A percentile compares a stretch with the other conserved stretches of the same genome.
These are phyloP conservation scores for Phaffomyces thermotolerans DNA, from an alignment of 805 yeast genomes.

Conservation along the genomic window DNA sequence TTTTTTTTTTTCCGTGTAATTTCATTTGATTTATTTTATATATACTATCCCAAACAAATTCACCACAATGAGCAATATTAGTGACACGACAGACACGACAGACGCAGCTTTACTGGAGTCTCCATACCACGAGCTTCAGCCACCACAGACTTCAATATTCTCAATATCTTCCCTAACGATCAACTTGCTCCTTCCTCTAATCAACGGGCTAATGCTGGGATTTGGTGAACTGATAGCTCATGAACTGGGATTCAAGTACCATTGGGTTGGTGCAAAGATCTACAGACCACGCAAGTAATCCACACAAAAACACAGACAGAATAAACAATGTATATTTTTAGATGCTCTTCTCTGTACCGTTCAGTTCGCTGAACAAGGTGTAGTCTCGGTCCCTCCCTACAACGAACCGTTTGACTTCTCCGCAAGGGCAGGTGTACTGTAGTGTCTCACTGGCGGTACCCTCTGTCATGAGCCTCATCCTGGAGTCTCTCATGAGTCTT, in stretches of 20 bases:
- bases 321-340: too few relatives aligned
- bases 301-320: too few relatives aligned
- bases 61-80: too few relatives aligned
- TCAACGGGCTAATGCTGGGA: conserved; percentile 93
- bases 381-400: conserved; percentile 47
- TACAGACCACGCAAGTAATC: conserved; percentile 3
- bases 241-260: conserved; percentile 75
- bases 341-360: too few relatives aligned
- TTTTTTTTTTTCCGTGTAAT: not conserved
- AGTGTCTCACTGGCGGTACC: conserved; percentile 43
- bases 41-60: too few relatives aligned
- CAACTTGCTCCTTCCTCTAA: conserved; percentile 76
- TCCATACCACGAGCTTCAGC: not conserved
- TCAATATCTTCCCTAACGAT: conserved; percentile 40
- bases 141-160: not conserved
- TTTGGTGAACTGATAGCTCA: conserved; percentile 94
- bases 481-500: conserved; percentile 42
- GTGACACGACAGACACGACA: not conserved
- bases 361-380: not conserved
- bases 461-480: conserved; percentile 35
- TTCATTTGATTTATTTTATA: too few relatives aligned
- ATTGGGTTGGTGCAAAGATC: conserved; percentile 69
- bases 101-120: not conserved
- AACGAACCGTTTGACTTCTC: conserved; percentile 47
- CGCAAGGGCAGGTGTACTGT: conserved; percentile 48